Percentiles rank a stretch among this genome's conserved stretches.
These are phyloP conservation scores for Mycena pura DNA, from an alignment of 768 basidiomycete species.

Conservation along the genomic window DNA sequence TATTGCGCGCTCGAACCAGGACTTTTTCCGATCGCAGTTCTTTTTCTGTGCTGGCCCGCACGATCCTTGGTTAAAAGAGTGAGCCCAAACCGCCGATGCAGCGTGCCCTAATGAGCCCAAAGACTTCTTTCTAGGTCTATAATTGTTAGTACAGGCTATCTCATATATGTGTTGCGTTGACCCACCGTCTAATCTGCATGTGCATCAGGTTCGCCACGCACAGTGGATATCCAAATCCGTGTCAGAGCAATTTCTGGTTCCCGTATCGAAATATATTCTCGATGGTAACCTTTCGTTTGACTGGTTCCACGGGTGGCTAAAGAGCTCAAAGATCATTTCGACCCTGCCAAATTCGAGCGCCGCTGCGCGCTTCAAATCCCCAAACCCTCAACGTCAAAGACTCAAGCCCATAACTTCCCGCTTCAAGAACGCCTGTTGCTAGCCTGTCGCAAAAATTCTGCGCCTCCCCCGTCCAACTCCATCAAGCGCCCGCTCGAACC, in stretches of 20 bases:
- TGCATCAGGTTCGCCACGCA: slow-evolving; percentile 23
- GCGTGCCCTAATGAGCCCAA: not conserved
- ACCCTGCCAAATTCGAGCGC: slow-evolving; percentile 7
- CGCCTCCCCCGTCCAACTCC: not conserved
- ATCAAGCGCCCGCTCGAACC: slow-evolving; percentile 21
- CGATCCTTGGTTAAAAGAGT: slow-evolving; percentile 18
- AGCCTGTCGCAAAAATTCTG: not conserved
- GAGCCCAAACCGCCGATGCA: not conserved
- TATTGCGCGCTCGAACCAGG: slow-evolving; percentile 2
- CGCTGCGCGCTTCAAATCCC: too few species aligned
- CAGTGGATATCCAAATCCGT: slow-evolving; percentile 24
- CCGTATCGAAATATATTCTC: slow-evolving; percentile 23
- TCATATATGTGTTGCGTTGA: too few species aligned
- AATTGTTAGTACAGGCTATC: slow-evolving; percentile 16
- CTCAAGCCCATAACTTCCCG: not conserved
- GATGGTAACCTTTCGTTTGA: slow-evolving; percentile 7
- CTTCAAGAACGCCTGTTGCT: not conserved
- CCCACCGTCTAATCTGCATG: not conserved
- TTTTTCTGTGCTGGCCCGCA: slow-evolving; percentile 20
- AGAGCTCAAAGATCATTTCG: slow-evolving; percentile 18
- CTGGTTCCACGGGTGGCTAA: too few species aligned
- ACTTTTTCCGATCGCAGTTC: slow-evolving; percentile 1
- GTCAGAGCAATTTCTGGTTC: slow-evolving; percentile 15
- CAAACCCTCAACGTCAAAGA: not conserved
- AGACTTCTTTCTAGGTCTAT: slow-evolving; percentile 24